Percentiles rank a stretch among this genome's conserved stretches.
phyloP scores from a whole-genome alignment of 2,329 filamentous ascomycete genomes.

The Mariannaea sp. region DNA sequence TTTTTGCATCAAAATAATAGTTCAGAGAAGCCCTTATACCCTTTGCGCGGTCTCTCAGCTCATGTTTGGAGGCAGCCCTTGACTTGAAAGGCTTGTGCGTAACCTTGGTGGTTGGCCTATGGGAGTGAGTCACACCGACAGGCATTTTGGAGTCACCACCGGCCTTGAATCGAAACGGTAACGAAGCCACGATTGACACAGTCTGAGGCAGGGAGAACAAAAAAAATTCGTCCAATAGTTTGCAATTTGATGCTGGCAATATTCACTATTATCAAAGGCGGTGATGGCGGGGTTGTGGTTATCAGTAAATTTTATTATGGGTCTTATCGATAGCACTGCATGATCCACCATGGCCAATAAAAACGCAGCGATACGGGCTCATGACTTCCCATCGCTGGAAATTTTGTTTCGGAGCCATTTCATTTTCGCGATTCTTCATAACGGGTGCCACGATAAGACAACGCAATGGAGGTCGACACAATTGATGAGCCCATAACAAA shows the following conservation, averaged over 20 bases:
- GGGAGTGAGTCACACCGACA: constrained; percentile 75
- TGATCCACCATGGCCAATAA: constrained; percentile 33
- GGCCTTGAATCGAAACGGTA: constrained; percentile 89
- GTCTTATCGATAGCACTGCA: constrained; percentile 44
- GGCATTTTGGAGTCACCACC: constrained; percentile 77
- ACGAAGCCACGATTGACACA: constrained; percentile 63
- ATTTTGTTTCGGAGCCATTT: constrained; percentile 41
- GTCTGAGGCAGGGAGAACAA: constrained; percentile 1
- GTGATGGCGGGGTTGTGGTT: constrained; percentile 46
- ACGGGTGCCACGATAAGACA: constrained; percentile 23
- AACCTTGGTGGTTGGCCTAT: constrained; percentile 89
- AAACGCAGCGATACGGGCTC: constrained; percentile 32
- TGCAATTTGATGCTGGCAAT: constrained; percentile 11
- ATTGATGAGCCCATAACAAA: constrained; percentile 43
- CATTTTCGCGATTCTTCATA: constrained; percentile 23
- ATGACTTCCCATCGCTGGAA: constrained; percentile 38
- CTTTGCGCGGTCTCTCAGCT: constrained; percentile 83
- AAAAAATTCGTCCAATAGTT: constrained; percentile 16
- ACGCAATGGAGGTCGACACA: constrained; percentile 47
- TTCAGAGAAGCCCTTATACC: constrained; percentile 57
- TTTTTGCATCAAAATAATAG: not conserved
- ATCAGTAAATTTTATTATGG: constrained; percentile 47
- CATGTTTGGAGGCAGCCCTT: constrained; percentile 84
- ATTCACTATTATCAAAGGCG: constrained; percentile 16
- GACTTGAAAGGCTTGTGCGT: constrained; percentile 92